These are phyloP conservation scores for Saturnispora dispora DNA, from an alignment of 805 yeast species.

Conservation along the genomic window DNA sequence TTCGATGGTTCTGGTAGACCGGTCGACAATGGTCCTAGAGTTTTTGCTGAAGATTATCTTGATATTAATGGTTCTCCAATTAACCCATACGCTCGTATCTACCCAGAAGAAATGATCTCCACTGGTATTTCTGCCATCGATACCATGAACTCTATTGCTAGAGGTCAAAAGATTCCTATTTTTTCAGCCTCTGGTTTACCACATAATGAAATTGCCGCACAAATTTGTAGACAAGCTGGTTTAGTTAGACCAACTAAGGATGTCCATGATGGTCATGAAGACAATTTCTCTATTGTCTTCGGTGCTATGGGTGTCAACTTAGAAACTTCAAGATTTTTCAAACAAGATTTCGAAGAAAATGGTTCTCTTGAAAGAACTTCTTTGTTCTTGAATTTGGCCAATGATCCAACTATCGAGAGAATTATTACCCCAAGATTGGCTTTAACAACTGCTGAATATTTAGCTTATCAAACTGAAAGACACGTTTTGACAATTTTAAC, in stretches of 20 bases:
- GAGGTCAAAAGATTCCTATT: slow-evolving; percentile 99
- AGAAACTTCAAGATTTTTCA: slow-evolving; percentile 97
- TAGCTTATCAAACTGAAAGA: slow-evolving; percentile 98
- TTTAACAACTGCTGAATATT: slow-evolving; percentile 94
- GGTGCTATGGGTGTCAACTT: slow-evolving; percentile 99
- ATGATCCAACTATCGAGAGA: slow-evolving; percentile 99
- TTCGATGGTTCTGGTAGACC: slow-evolving; percentile 99
- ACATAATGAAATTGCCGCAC: slow-evolving; percentile 99
- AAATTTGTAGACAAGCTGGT: slow-evolving; percentile 99
- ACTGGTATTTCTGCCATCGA: slow-evolving; percentile 98
- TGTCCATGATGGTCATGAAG: slow-evolving; percentile 99
- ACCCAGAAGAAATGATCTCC: slow-evolving; percentile 99
- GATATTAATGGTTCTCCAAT: slow-evolving; percentile 99
- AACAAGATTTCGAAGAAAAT: slow-evolving; percentile 98
- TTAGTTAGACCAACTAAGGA: slow-evolving; percentile 98
- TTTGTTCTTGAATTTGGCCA: slow-evolving; percentile 92
- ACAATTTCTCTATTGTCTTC: slow-evolving; percentile 95
- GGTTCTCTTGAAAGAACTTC: slow-evolving; percentile 98
- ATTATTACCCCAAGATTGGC: slow-evolving; percentile 99
- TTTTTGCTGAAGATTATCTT: slow-evolving; percentile 95
- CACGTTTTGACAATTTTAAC: slow-evolving; percentile 97
- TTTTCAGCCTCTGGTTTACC: slow-evolving; percentile 99
- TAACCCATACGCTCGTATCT: slow-evolving; percentile 95
- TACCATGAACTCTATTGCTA: slow-evolving; percentile 98
- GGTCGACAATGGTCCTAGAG: slow-evolving; percentile 96